Evolutionary conservation across 2,329 filamentous ascomycete genomes (phyloP).

Genomic region (Talaromyces sp.): DNA sequence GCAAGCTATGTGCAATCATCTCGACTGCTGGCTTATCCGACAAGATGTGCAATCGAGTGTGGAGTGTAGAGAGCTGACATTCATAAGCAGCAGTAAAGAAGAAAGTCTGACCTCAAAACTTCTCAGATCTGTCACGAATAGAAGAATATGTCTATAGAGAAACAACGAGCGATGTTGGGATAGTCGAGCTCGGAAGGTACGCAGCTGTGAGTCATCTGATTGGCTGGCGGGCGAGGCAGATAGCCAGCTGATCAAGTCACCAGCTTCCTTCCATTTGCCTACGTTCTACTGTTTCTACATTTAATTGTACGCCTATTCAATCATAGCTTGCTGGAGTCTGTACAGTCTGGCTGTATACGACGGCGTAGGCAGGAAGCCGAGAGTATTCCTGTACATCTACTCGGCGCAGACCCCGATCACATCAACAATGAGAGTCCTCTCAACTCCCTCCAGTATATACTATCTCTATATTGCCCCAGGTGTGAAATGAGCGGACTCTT

Average conservation of each 20-base stretch:
- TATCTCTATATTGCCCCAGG: neutral
- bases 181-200: slow-evolving; percentile 3
- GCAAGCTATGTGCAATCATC: slow-evolving; percentile 20
- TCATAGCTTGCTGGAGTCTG: neutral
- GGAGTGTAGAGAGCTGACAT: neutral
- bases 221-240: neutral
- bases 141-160: neutral
- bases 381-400: neutral
- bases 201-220: slow-evolving; percentile 1
- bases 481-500: neutral
- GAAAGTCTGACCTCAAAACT: neutral
- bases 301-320: neutral
- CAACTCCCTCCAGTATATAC: neutral
- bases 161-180: neutral
- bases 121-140: neutral
- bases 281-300: neutral
- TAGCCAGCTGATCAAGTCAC: slow-evolving; percentile 11
- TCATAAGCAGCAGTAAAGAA: neutral
- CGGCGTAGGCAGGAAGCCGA: neutral
- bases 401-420: neutral
- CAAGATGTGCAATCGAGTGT: neutral
- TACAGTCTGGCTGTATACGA: neutral
- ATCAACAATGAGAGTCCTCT: neutral
- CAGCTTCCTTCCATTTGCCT: neutral
- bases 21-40: neutral